Evolutionary conservation across 768 basidiomycete genomes (phyloP).

Genomic region (Lactarius indigo): DNA sequence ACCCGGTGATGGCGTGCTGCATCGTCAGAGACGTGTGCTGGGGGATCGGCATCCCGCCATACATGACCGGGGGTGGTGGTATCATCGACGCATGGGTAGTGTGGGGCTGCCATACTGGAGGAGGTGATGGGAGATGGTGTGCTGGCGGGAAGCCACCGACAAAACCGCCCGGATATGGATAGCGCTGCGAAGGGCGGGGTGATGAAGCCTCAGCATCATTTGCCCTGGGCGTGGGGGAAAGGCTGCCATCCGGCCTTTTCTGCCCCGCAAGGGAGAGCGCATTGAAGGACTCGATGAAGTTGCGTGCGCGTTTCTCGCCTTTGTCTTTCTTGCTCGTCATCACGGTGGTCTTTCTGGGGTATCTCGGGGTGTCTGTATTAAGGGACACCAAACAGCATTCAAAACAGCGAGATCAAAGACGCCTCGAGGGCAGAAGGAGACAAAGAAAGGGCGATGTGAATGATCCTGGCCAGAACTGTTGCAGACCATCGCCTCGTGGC

Average conservation of each 20-base stretch:
- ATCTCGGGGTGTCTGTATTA: constrained; percentile 1
- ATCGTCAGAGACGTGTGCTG: constrained; percentile 36
- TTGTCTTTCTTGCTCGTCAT: constrained; percentile 13
- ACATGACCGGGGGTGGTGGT: constrained; percentile 30
- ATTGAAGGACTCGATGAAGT: constrained; percentile 35
- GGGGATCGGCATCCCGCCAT: constrained; percentile 38
- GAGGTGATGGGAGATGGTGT: constrained; percentile 11
- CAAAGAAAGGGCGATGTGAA: not conserved
- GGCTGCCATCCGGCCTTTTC: not conserved
- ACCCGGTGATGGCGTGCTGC: constrained; percentile 34
- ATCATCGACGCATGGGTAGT: constrained; percentile 27
- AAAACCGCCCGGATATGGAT: not conserved
- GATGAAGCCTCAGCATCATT: not conserved
- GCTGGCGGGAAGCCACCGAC: not conserved
- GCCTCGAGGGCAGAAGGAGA: not conserved
- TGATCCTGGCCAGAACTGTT: not conserved
- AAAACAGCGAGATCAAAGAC: not conserved
- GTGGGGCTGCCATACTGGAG: not conserved
- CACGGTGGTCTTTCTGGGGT: not conserved
- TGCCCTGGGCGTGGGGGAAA: not conserved
- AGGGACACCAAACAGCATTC: constrained; percentile 1
- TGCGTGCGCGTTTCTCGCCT: constrained; percentile 19
- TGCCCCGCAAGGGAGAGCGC: constrained; percentile 34
- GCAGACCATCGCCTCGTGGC: constrained; percentile 10
- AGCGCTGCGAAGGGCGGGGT: not conserved